Percentiles rank a stretch among this genome's conserved stretches.
phyloP scores from a whole-genome alignment of 805 yeast species.

The Yarrowia deformans region DNA sequence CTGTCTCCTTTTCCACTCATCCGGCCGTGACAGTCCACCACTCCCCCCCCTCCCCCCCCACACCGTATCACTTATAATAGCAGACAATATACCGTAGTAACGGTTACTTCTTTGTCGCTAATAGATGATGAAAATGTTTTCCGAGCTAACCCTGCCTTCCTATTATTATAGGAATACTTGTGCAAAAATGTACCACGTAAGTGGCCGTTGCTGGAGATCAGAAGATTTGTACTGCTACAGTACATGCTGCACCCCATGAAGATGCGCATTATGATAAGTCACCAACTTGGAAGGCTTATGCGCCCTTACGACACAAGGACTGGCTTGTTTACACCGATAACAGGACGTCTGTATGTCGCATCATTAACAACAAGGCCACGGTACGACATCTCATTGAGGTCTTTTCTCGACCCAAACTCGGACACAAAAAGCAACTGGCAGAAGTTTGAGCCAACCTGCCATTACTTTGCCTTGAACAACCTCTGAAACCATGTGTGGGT shows the following conservation, averaged over 20 bases:
- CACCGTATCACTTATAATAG: background rate
- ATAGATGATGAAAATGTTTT: background rate
- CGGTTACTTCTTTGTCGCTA: slow-evolving; percentile 8
- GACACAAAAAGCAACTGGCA: background rate
- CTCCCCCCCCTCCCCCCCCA: background rate
- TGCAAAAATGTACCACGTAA: background rate
- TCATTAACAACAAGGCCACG: slow-evolving; percentile 1
- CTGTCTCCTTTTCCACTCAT: no score
- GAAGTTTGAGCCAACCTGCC: background rate
- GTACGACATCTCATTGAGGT: slow-evolving; percentile 14
- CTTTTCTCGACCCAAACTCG: background rate
- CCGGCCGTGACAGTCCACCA: background rate
- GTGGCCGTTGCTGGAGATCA: no score
- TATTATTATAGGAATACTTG: background rate
- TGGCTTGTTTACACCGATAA: background rate
- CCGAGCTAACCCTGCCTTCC: background rate
- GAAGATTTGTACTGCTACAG: no score
- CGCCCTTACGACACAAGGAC: background rate
- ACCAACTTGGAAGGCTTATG: background rate
- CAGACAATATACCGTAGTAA: no score
- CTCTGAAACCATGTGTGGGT: background rate
- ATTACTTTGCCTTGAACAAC: background rate
- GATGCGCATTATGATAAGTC: background rate
- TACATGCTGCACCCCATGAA: background rate
- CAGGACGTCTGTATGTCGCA: background rate